phyloP scores from a whole-genome alignment of 2,329 filamentous ascomycete species.

The Penicillium palitans region DNA sequence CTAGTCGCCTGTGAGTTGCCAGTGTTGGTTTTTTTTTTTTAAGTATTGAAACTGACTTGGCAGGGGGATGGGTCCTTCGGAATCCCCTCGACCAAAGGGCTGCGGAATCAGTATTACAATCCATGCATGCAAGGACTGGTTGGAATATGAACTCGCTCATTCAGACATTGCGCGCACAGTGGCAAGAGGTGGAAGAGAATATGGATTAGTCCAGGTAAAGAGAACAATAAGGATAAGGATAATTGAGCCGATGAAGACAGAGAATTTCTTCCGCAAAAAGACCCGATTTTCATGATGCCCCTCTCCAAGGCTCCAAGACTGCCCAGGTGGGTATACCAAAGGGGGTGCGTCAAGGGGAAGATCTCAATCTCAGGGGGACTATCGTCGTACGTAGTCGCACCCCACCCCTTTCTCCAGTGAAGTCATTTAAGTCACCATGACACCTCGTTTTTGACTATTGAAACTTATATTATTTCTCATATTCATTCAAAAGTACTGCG shows the following conservation, averaged over 20 bases:
- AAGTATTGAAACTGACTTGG: background rate
- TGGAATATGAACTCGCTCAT: slow-evolving; percentile 30
- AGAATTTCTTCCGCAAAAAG: background rate
- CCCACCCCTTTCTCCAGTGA: background rate
- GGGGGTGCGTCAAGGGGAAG: background rate
- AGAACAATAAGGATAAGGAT: background rate
- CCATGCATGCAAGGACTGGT: slow-evolving; percentile 28
- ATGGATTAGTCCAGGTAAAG: background rate
- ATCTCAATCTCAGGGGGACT: slow-evolving; percentile 5
- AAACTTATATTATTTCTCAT: background rate
- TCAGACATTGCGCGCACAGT: slow-evolving; percentile 25
- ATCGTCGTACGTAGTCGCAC: background rate
- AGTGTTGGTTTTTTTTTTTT: background rate
- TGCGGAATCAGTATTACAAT: slow-evolving; percentile 23
- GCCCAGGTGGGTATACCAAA: background rate
- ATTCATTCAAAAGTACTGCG: background rate
- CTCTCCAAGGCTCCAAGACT: background rate
- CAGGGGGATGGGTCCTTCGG: slow-evolving; percentile 32
- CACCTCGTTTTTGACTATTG: background rate
- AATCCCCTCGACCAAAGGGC: slow-evolving; percentile 27
- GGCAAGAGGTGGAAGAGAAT: slow-evolving; percentile 21
- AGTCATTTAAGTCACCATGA: background rate
- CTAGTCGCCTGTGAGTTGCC: slow-evolving; percentile 26
- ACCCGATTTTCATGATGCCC: background rate
- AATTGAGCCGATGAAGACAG: background rate